Evolutionary conservation across 1,139 yeast species (phyloP).

Genomic region (Candida buenavistaensis): DNA sequence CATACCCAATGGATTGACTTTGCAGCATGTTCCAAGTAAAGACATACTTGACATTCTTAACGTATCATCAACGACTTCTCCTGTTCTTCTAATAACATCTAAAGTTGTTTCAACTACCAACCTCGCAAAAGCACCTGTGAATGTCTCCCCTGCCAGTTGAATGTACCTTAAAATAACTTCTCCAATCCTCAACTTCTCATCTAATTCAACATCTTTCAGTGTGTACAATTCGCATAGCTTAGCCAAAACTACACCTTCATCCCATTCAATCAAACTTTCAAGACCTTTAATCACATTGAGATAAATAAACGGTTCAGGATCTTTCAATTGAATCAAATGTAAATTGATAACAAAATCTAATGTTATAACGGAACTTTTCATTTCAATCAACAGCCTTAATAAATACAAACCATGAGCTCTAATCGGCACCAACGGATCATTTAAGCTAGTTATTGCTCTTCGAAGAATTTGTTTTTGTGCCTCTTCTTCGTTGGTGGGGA

Average conservation of each 20-base stretch:
- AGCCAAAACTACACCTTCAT: constrained; percentile 40
- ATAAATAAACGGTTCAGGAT: constrained; percentile 84
- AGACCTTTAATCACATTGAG: constrained; percentile 81
- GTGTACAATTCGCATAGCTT: constrained; percentile 44
- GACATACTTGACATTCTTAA: constrained; percentile 87
- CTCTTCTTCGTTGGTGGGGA: constrained; percentile 16
- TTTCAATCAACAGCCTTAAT: constrained; percentile 56
- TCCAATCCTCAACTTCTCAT: constrained; percentile 72
- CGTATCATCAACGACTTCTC: constrained; percentile 48
- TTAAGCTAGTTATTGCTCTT: constrained; percentile 64
- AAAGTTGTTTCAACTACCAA: constrained; percentile 35
- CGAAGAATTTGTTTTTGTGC: constrained; percentile 29
- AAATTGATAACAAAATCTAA: constrained; percentile 57
- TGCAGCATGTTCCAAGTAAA: constrained; percentile 67
- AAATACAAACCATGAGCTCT: constrained; percentile 82
- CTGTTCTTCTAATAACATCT: constrained; percentile 33
- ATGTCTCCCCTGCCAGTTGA: constrained; percentile 47
- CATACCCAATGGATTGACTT: constrained; percentile 58
- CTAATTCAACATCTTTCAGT: constrained; percentile 38
- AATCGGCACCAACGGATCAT: constrained; percentile 80
- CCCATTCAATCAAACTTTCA: constrained; percentile 52
- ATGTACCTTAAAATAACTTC: constrained; percentile 72
- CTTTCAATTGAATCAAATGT: constrained; percentile 66
- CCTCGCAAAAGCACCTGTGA: constrained; percentile 38
- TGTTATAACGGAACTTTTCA: constrained; percentile 50